Evolutionary conservation across 768 basidiomycete genomes (phyloP).

Genomic region (Suillus paluster): DNA sequence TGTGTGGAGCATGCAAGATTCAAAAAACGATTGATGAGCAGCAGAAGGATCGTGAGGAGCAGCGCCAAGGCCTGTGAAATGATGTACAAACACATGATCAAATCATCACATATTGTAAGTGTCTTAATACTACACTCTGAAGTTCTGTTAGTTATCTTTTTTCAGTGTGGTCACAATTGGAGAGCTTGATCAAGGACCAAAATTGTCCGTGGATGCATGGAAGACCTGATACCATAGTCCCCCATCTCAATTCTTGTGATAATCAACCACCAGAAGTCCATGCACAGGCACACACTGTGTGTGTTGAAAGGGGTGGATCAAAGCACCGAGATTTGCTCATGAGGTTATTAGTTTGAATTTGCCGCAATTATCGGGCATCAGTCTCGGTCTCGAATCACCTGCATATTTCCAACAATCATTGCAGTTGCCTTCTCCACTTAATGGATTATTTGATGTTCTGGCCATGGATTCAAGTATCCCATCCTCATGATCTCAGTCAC

Average conservation of each 20-base stretch:
- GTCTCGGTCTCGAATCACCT: too few species aligned
- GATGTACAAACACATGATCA: conserved; percentile 2
- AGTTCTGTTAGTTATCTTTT: background rate
- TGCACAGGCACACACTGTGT: too few species aligned
- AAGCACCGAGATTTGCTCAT: too few species aligned
- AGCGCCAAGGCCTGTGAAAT: background rate
- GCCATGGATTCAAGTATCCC: background rate
- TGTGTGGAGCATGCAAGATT: conserved; percentile 4
- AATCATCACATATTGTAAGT: conserved; percentile 1
- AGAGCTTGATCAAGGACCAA: background rate
- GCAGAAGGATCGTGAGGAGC: background rate
- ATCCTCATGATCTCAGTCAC: background rate
- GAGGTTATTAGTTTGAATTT: too few species aligned
- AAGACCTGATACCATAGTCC: background rate
- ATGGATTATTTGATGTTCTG: background rate
- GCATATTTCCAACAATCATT: background rate
- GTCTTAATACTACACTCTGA: background rate
- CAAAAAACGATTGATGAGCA: conserved; percentile 2
- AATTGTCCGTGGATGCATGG: conserved; percentile 6
- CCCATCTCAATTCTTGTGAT: conserved; percentile 6
- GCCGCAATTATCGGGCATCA: too few species aligned
- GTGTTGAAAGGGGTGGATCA: too few species aligned
- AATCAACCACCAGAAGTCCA: conserved; percentile 1
- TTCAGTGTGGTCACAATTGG: background rate
- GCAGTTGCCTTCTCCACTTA: background rate